Base-by-base conservation (phyloP, 352 stramenopile genomes). In the Globisporangium solare region DNA sequence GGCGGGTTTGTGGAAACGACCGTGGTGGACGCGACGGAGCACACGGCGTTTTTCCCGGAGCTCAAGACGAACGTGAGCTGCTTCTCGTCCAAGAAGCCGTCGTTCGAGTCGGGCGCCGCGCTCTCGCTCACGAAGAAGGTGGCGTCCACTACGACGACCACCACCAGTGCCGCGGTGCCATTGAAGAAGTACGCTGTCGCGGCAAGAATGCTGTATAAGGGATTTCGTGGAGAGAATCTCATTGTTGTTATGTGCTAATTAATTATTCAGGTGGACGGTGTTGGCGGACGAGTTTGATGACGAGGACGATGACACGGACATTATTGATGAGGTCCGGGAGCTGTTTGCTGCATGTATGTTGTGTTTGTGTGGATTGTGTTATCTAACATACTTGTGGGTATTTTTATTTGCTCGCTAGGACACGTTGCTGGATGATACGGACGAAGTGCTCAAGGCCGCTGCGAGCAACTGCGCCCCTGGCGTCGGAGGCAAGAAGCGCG, bases 401-500 rank as follows among this genome's bases (percentile, higher is more conserved):
- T 27, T 43, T 43, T 43, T 18, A 18, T 43, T 43, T n/a, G 6
- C 10, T 15, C 39, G 4, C 18, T 27, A 79, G 58, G 80, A 95
- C 60, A 83, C 79, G 10, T 60, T 95, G 37, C 64, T 97, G 32
- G 86, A 90, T 47, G 80, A 93, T 66, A 88, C 77, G 18, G 82
- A 96, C 51, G 84, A 89, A n/a, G 74, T 94, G 17, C 68, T 92
- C 31, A 65, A 88, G 64, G 67, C 79, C 1, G 79, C 80, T 3
- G 80, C 90, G 60, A 66, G 73, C 35, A 80, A 91, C 48, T 91
- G 80, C 52, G 85, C 65, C 2, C 83, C 89, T 43, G 81, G 91
- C 60, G 92, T 83, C 56, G 79, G 83, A 51, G 88, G 88, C 46
- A 98, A 98, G 71, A 88, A 87, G 64, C 82, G 89, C 50, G 83